Percentiles rank a stretch among this genome's conserved stretches.
These are phyloP conservation scores for Delonix regia DNA, from an alignment of 306 rosid genomes.

Conservation along the genomic window DNA sequence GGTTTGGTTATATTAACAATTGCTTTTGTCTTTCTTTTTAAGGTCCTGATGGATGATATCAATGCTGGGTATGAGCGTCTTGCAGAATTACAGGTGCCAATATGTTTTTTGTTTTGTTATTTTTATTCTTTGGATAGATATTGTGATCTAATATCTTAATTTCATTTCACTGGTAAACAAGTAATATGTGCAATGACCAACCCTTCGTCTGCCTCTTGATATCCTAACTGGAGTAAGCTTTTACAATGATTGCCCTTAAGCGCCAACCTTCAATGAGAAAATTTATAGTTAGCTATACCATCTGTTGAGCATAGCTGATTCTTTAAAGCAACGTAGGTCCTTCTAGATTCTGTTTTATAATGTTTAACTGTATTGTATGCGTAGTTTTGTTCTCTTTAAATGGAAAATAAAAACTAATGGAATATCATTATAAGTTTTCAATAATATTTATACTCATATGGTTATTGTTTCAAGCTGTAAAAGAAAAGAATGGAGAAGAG, in stretches of 20 bases:
- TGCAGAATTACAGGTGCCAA: conserved; percentile 79
- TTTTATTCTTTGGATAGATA: not conserved
- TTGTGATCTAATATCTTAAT: not conserved
- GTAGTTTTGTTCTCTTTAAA: not conserved
- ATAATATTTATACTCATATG: not conserved
- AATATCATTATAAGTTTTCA: not conserved
- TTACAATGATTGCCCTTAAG: not conserved
- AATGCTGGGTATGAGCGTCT: conserved; percentile 96
- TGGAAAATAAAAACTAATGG: not conserved
- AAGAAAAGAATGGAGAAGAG: no score
- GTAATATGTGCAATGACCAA: not conserved
- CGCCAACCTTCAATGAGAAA: not conserved
- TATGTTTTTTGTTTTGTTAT: conserved; percentile 23
- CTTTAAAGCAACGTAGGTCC: not conserved
- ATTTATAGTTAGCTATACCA: not conserved
- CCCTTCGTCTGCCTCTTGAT: not conserved
- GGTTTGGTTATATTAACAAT: conserved; percentile 31
- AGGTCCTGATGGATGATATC: conserved; percentile 94
- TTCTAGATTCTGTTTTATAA: not conserved
- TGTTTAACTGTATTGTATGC: not conserved
- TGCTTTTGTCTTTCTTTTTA: conserved; percentile 24
- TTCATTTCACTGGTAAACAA: not conserved
- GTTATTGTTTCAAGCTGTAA: not conserved
- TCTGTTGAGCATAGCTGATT: not conserved
- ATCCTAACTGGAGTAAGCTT: not conserved